These are phyloP conservation scores for Phytopythium sindhum DNA, from an alignment of 352 stramenopile genomes.

Conservation along the genomic window DNA sequence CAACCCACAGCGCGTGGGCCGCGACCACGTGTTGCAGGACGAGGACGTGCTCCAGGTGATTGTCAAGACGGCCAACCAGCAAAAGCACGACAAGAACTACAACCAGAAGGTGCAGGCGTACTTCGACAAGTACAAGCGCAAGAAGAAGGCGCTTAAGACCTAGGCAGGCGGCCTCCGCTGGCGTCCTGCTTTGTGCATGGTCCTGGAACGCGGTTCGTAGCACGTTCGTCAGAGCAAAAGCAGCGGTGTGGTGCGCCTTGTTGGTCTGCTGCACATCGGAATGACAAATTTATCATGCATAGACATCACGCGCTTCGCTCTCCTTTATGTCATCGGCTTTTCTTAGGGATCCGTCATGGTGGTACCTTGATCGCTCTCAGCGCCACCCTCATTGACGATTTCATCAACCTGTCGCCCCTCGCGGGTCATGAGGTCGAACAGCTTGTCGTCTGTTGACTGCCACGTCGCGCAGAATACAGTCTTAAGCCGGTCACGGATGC, in stretches of 20 bases:
- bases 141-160: slow-evolving; percentile 93
- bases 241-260: not conserved
- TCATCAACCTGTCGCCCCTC: not conserved
- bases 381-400: not conserved
- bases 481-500: slow-evolving; percentile 61
- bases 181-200: not conserved
- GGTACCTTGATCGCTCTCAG: not conserved
- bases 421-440: slow-evolving; percentile 22
- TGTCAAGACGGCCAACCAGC: slow-evolving; percentile 97
- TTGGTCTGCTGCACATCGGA: not conserved
- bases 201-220: not conserved
- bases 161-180: slow-evolving; percentile 18
- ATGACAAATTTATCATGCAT: not conserved
- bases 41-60: slow-evolving; percentile 99
- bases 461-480: slow-evolving; percentile 48
- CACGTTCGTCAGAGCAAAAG: not conserved
- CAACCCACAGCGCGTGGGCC: slow-evolving; percentile 94
- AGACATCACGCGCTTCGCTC: not conserved
- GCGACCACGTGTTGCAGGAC: slow-evolving; percentile 95
- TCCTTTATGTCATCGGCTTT: not conserved
- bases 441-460: slow-evolving; percentile 41
- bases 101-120: slow-evolving; percentile 93
- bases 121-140: slow-evolving; percentile 95
- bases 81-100: slow-evolving; percentile 98
- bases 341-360: not conserved